Base-by-base conservation (phyloP, 169 alveolate species). In the Plasmodium sp. region DNA sequence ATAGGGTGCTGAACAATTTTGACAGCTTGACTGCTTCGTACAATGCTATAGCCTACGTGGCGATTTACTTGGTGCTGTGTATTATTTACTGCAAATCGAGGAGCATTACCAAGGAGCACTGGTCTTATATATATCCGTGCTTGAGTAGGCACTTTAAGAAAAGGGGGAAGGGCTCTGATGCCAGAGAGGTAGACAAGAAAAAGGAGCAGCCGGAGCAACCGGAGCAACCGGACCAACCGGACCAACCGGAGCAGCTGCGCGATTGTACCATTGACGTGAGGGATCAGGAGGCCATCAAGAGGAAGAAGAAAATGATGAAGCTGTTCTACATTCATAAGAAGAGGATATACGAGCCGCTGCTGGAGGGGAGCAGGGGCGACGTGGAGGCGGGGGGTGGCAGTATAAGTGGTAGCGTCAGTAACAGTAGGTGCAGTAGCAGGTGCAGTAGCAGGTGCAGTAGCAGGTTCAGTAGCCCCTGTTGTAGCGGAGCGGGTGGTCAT, bases 21-120 rank as follows among this genome's bases (percentile, higher is more conserved):
- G 93, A 86, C 48, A 86, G 93, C 33, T 51, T 86, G 56, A 86
- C 93, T n/a, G 93, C 93, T 18, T 86, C 93, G 2, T 86, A 86
- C 56, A 86, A 86, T 86, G 93, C 93, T 71, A 75, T 86, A 22
- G 86, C 93, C 16, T 86, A 86, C 58, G 86, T 86, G 71, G 67
- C 34, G 3, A 86, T 86, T 39, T 86, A 86, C 56, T 86, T 79
- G 54, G 36, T 79, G 12, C 67, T 86, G 48, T 86, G 93, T 10
- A 86, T 86, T 4, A 22, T 86, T 1, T 86, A 56, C 67, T 18
- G 22, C 36, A 86, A 86, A 33, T 86, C 73, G 1, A 77, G 51
- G 67, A 31, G 71, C 45, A 86, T 86, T 36, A 54, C 51, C n/a
- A 86, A 86, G 18, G 80, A 51, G 5, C 93, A 86, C 39, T 86